Evolutionary conservation across 495 filamentous ascomycete genomes (phyloP).

Genomic region (Xylaria venustula): DNA sequence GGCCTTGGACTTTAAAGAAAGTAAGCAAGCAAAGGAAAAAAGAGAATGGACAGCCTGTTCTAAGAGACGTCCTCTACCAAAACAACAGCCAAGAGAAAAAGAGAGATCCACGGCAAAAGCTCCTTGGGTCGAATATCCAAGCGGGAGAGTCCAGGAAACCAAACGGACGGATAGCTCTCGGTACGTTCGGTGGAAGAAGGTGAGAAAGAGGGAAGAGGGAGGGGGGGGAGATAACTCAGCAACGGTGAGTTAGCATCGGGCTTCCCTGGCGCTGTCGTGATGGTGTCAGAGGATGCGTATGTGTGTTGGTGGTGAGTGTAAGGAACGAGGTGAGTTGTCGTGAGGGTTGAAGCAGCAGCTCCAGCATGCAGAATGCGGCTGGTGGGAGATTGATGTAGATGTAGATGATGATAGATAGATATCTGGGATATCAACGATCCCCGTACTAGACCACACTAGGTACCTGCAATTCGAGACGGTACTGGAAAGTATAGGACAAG

Average conservation of each 20-base stretch:
- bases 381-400: slow-evolving; percentile 36
- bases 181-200: slow-evolving; percentile 13
- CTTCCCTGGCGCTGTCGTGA: slow-evolving; percentile 11
- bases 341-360: slow-evolving; percentile 1
- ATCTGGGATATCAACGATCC: background rate
- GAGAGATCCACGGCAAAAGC: slow-evolving; percentile 26
- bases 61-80: slow-evolving; percentile 23
- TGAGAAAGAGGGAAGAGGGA: slow-evolving; percentile 11
- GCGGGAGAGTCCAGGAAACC: slow-evolving; percentile 16
- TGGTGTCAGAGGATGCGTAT: background rate
- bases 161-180: slow-evolving; percentile 11
- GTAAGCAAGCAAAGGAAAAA: slow-evolving; percentile 24
- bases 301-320: slow-evolving; percentile 19
- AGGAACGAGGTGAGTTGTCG: slow-evolving; percentile 16
- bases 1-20: slow-evolving; percentile 14
- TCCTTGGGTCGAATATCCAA: slow-evolving; percentile 28
- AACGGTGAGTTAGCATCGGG: slow-evolving; percentile 13
- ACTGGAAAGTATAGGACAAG: slow-evolving; percentile 11
- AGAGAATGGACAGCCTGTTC: slow-evolving; percentile 28
- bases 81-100: slow-evolving; percentile 19
- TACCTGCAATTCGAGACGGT: background rate
- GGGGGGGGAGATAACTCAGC: slow-evolving; percentile 4
- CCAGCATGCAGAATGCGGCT: slow-evolving; percentile 6
- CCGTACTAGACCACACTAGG: background rate
- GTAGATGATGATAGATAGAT: slow-evolving; percentile 14